A percentile compares a stretch with the other conserved stretches of the same genome.
Evolutionary conservation across 441 rosid species (phyloP).

Genomic region (Metrosideros polymorpha): DNA sequence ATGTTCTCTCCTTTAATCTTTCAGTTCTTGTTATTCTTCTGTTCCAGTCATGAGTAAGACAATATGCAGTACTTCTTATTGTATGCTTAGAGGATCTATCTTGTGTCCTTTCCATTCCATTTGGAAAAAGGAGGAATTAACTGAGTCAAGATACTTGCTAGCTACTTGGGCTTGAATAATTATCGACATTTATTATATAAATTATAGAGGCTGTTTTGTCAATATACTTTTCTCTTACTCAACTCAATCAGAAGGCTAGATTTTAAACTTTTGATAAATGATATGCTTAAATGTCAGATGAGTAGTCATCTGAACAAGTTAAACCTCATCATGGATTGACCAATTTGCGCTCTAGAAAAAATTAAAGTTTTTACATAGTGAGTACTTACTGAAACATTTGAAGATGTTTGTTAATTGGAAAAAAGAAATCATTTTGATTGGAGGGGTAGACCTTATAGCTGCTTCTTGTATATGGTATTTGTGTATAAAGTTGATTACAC

Average conservation of each 20-base stretch:
- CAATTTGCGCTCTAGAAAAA: not conserved
- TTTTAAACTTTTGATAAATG: not conserved
- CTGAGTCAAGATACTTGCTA: not conserved
- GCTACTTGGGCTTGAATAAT: not conserved
- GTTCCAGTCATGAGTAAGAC: not conserved
- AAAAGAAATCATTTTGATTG: not conserved
- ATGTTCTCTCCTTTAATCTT: not conserved
- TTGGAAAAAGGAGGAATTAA: not conserved
- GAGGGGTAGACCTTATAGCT: not conserved
- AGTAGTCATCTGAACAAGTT: not conserved
- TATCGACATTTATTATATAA: not conserved
- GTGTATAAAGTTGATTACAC: not conserved
- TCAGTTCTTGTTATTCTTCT: not conserved
- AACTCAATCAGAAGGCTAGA: not conserved
- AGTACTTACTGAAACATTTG: not conserved
- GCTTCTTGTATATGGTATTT: not conserved
- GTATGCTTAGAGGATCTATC: not conserved
- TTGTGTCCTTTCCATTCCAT: not conserved
- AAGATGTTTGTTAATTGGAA: not conserved
- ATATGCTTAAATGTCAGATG: not conserved
- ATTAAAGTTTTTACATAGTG: not conserved
- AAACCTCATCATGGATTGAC: not conserved
- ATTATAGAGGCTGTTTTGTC: not conserved
- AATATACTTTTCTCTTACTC: not conserved
- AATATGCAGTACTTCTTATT: not conserved